A percentile compares a stretch with the other conserved stretches of the same genome.
Evolutionary conservation across 768 basidiomycete species (phyloP).

Genomic region (Austroboletus eburneus): DNA sequence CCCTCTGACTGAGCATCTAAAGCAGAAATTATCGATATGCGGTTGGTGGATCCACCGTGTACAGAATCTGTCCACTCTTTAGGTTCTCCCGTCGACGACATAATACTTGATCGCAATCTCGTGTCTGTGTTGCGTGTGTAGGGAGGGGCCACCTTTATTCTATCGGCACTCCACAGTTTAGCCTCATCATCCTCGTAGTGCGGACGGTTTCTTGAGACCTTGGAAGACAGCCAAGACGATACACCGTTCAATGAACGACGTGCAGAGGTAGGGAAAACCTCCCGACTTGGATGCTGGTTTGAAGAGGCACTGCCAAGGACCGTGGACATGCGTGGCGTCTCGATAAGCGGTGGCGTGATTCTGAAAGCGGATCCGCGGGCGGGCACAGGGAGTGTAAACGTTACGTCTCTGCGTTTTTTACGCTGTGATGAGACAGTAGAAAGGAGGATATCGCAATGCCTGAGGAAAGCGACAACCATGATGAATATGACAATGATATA

Average conservation of each 20-base stretch:
- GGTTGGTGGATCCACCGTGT: slow-evolving; percentile 5
- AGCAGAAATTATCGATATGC: slow-evolving; percentile 2
- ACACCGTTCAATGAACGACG: slow-evolving; percentile 25
- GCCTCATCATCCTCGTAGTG: slow-evolving; percentile 25
- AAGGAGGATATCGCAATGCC: slow-evolving; percentile 10
- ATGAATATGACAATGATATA: slow-evolving; percentile 59
- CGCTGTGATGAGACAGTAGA: neutral
- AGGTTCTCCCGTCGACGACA: slow-evolving; percentile 4
- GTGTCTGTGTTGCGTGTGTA: slow-evolving; percentile 1
- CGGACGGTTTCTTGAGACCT: slow-evolving; percentile 24
- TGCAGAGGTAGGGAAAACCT: slow-evolving; percentile 12
- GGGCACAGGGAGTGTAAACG: slow-evolving; percentile 23
- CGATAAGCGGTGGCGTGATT: slow-evolving; percentile 17
- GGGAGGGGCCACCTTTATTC: slow-evolving; percentile 16
- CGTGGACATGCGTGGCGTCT: slow-evolving; percentile 27
- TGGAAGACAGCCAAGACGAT: slow-evolving; percentile 39
- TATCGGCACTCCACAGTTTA: slow-evolving; percentile 34
- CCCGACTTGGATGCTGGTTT: slow-evolving; percentile 9
- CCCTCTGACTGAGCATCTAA: slow-evolving; percentile 8
- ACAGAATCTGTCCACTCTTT: slow-evolving; percentile 6
- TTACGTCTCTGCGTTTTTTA: neutral
- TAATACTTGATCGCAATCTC: slow-evolving; percentile 1
- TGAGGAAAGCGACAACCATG: slow-evolving; percentile 44
- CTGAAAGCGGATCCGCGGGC: slow-evolving; percentile 24
- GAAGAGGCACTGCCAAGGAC: slow-evolving; percentile 3